Evolutionary conservation across 202 grass and related monocot genomes (phyloP), one percentile per base, ranked within the genome.

Genomic region (Elaeis oleifera): DNA sequence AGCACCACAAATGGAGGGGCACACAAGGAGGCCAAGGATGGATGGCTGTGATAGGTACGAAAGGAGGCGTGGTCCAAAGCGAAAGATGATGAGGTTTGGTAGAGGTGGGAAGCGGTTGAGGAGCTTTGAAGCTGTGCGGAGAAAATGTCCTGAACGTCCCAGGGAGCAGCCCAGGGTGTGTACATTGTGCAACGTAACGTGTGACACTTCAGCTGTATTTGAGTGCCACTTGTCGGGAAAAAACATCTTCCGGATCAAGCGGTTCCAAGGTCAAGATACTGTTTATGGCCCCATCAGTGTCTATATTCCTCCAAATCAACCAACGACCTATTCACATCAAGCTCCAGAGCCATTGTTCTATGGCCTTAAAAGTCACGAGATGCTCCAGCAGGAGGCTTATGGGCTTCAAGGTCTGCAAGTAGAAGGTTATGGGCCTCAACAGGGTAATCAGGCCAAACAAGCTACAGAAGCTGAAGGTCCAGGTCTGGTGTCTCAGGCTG

Each of bases 121-220:
- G 55, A 64, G n/a, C 18, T 71, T 52, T 23, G 66, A 81, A 74
- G 48, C 63, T 24, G 60, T 28, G 15, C 69, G 22, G 21, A 24
- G 55, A 32, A 73, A 61, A 50, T 50, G 11, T 54, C 56, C 58
- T 3, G 56, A 53, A 17, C 60, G 65, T 21, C 72, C 56, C n/a
- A 82, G 66, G 61, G 74, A 78, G 25, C 83, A 65, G 20, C 74
- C 83, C 9, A 23, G 71, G 58, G 79, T 79, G 55, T 87, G 83
- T 61, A 82, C 79, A 15, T 7, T 87, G 24, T 87, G 83, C 70
- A 82, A 75, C 19, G 61, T 60, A 49, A 87, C 15, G 19, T 87
- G 83, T 25, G 66, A 87, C 62, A 82, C 83, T 44, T 54, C 50
- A 74, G 70, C 79, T 62, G 83, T 87, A 53, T 87, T 87, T 63